These are phyloP conservation scores for Blastobotrys ciferrii DNA, from an alignment of 1,139 yeast species.

Conservation along the genomic window DNA sequence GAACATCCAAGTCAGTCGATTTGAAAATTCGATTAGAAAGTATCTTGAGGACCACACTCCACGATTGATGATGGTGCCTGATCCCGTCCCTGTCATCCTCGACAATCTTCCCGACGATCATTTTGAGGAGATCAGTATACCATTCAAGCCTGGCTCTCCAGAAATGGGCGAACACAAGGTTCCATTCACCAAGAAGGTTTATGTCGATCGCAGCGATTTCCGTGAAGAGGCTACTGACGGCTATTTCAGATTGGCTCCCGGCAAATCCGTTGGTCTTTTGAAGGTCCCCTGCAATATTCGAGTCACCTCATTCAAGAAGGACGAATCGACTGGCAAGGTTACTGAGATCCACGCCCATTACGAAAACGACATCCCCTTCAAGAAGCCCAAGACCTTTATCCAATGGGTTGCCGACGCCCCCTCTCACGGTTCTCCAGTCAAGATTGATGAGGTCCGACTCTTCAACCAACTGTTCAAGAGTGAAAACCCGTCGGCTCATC, in stretches of 20 bases:
- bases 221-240: conserved; percentile 54
- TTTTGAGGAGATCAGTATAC: conserved; percentile 68
- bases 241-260: conserved; percentile 90
- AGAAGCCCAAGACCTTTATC: conserved; percentile 89
- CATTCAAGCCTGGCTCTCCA: conserved; percentile 82
- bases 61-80: conserved; percentile 87
- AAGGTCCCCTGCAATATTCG: conserved; percentile 83
- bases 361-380: conserved; percentile 59
- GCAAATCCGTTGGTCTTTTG: conserved; percentile 93
- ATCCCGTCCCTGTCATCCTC: conserved; percentile 79
- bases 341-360: conserved; percentile 75
- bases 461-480: conserved; percentile 86
- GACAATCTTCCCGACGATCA: conserved; percentile 79
- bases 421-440: conserved; percentile 58
- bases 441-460: conserved; percentile 73
- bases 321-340: conserved; percentile 56
- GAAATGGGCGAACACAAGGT: conserved; percentile 75
- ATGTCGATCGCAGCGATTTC: conserved; percentile 85
- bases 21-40: conserved; percentile 84
- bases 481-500: conserved; percentile 86
- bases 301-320: conserved; percentile 66
- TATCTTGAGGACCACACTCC: conserved; percentile 91
- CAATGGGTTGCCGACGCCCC: conserved; percentile 90
- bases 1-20: conserved; percentile 84
- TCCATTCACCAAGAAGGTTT: conserved; percentile 72